These are phyloP conservation scores for Zanthoxylum bungeanum DNA, from an alignment of 345 rosid genomes.

Conservation along the genomic window DNA sequence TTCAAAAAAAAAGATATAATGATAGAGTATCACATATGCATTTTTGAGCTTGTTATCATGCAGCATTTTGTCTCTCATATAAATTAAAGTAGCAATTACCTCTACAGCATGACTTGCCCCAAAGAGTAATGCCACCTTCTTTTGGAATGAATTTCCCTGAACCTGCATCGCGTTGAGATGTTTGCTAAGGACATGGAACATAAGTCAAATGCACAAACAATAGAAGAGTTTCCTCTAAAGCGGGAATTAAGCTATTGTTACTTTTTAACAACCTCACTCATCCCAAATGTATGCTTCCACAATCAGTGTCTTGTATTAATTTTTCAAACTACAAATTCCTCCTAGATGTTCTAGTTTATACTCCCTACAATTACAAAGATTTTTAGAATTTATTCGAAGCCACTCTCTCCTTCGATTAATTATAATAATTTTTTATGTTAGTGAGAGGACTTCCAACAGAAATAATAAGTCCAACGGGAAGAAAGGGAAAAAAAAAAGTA, in stretches of 20 bases:
- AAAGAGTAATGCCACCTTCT: slow-evolving; percentile 81
- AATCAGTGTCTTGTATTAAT: not conserved
- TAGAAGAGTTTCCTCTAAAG: slow-evolving; percentile 1
- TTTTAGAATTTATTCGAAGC: not conserved
- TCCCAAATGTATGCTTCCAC: not conserved
- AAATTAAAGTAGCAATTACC: slow-evolving; percentile 45
- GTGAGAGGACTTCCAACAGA: not conserved
- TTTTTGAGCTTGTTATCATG: not conserved
- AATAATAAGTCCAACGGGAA: not conserved
- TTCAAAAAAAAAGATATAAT: not conserved
- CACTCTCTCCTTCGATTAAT: not conserved
- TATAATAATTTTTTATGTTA: not conserved
- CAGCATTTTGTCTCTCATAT: not conserved
- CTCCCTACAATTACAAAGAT: not conserved
- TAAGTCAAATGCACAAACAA: slow-evolving; percentile 3
- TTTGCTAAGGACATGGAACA: not conserved
- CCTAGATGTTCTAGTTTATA: not conserved
- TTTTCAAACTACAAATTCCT: not conserved
- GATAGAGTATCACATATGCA: not conserved
- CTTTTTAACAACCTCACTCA: not conserved
- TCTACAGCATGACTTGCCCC: slow-evolving; percentile 72
- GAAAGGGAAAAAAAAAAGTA: not conserved
- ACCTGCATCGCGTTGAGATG: slow-evolving; percentile 44
- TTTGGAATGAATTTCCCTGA: slow-evolving; percentile 95
- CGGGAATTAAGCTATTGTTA: slow-evolving; percentile 2